Percentiles rank a stretch among this genome's conserved stretches.
Evolutionary conservation across 2,329 filamentous ascomycete genomes (phyloP).

Genomic region (Aureobasidium zeae): DNA sequence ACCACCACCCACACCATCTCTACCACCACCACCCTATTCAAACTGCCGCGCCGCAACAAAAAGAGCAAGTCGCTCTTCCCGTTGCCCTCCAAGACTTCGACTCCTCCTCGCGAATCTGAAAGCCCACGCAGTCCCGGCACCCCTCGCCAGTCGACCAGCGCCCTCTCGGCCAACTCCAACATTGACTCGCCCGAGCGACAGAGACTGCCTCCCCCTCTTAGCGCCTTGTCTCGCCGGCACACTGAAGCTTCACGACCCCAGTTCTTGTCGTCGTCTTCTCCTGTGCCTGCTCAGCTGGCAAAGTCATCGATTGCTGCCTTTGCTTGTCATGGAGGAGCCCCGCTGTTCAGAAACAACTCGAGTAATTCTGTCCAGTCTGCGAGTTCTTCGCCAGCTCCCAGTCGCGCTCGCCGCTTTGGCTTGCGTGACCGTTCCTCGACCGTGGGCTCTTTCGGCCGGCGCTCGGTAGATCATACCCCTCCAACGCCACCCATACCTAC

Average conservation of each 20-base stretch:
- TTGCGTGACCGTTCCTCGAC: slow-evolving; percentile 78
- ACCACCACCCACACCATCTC: slow-evolving; percentile 56
- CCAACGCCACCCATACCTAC: slow-evolving; percentile 52
- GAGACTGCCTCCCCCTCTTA: slow-evolving; percentile 17
- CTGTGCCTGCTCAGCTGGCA: slow-evolving; percentile 45
- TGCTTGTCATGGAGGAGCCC: slow-evolving; percentile 35
- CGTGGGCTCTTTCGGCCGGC: slow-evolving; percentile 68
- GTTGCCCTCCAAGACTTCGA: slow-evolving; percentile 63
- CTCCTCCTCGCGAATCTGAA: slow-evolving; percentile 13
- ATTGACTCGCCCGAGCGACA: slow-evolving; percentile 19
- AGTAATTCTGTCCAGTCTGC: slow-evolving; percentile 57
- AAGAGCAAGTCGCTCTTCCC: slow-evolving; percentile 70
- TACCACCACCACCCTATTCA: slow-evolving; percentile 64
- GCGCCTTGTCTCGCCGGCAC: slow-evolving; percentile 16
- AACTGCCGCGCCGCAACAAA: slow-evolving; percentile 64
- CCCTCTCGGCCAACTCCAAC: slow-evolving; percentile 23
- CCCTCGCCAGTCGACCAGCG: slow-evolving; percentile 29
- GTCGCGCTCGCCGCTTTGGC: slow-evolving; percentile 49
- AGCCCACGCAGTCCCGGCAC: slow-evolving; percentile 23
- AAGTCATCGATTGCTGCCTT: slow-evolving; percentile 36
- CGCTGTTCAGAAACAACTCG: slow-evolving; percentile 52
- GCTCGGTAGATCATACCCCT: slow-evolving; percentile 61
- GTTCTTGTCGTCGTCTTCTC: slow-evolving; percentile 28
- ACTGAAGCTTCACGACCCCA: slow-evolving; percentile 13
- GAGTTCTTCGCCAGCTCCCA: slow-evolving; percentile 46